Evolutionary conservation across 192 early-diverging fungal species (phyloP).

Genomic region (Coemansia sp.): DNA sequence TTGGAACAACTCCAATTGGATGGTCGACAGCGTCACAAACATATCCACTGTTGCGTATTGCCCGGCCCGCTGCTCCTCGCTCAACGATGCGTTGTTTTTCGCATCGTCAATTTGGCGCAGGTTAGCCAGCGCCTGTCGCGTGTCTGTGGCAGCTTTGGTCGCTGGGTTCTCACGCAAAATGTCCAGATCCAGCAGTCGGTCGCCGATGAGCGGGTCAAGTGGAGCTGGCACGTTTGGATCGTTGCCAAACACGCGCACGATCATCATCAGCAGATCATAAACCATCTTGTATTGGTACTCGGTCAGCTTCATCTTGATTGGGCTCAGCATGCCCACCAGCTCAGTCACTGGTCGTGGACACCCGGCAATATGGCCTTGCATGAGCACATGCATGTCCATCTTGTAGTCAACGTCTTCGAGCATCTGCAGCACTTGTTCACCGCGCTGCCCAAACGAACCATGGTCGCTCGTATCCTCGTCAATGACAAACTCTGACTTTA

Average conservation of each 20-base stretch:
- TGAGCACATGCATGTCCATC: constrained; percentile 67
- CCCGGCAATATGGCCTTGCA: constrained; percentile 56
- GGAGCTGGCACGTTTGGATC: constrained; percentile 24
- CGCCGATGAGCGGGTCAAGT: constrained; percentile 27
- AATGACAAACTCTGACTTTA: constrained; percentile 58
- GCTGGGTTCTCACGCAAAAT: constrained; percentile 49
- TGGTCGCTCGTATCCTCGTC: constrained; percentile 49
- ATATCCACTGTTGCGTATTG: constrained; percentile 55
- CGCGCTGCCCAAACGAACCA: constrained; percentile 46
- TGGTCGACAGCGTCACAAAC: constrained; percentile 65
- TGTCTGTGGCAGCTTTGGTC: constrained; percentile 20
- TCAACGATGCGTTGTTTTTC: not conserved
- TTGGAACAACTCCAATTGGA: constrained; percentile 78
- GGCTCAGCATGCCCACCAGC: constrained; percentile 67
- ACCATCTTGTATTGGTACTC: constrained; percentile 83
- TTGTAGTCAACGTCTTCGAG: constrained; percentile 77
- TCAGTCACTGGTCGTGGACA: constrained; percentile 60
- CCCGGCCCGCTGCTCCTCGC: constrained; percentile 12
- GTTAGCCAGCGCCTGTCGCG: constrained; percentile 43
- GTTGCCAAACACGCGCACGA: constrained; percentile 40
- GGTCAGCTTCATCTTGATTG: constrained; percentile 76
- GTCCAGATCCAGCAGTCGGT: constrained; percentile 28
- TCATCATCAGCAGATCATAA: constrained; percentile 56
- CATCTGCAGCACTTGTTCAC: constrained; percentile 63
- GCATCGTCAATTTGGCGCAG: constrained; percentile 29